Conservation (phyloP, 208 protist species). For the Willaertia magna region DNA sequence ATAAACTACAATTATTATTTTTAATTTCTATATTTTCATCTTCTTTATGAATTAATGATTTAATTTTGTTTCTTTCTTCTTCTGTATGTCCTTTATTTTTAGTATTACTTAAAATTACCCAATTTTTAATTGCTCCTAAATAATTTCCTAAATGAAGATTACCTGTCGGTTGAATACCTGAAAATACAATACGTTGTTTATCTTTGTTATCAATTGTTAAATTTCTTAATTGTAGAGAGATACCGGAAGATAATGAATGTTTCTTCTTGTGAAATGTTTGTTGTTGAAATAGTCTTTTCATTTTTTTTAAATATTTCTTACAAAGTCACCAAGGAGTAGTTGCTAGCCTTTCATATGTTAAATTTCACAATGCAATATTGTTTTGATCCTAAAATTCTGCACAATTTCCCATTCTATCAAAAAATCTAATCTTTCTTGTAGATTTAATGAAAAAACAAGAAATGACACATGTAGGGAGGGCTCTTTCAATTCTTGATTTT, state of each 20-base stretch:
- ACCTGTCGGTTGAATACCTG: conserved; percentile 44
- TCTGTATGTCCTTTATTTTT: too few relatives aligned
- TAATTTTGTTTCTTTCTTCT: not conserved
- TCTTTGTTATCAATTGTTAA: too few relatives aligned
- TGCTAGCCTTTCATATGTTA: too few relatives aligned
- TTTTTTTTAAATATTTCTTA: too few relatives aligned
- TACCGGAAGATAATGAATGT: too few relatives aligned
- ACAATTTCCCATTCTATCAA: not conserved
- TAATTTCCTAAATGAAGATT: conserved; percentile 45
- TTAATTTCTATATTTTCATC: not conserved
- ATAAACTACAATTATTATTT: not conserved
- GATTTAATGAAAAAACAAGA: not conserved
- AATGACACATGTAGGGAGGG: not conserved
- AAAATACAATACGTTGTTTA: conserved; percentile 35
- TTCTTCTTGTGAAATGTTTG: too few relatives aligned
- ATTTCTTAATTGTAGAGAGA: too few relatives aligned
- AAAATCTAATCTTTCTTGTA: not conserved
- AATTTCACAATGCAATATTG: too few relatives aligned
- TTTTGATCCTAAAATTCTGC: not conserved
- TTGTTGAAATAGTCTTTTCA: too few relatives aligned
- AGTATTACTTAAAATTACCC: conserved; percentile 20
- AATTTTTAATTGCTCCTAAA: conserved; percentile 37
- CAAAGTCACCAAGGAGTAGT: too few relatives aligned
- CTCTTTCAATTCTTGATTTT: not conserved
- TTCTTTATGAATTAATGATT: not conserved